Base-by-base conservation (phyloP, 352 stramenopile species). In the Plasmopara muralis region DNA sequence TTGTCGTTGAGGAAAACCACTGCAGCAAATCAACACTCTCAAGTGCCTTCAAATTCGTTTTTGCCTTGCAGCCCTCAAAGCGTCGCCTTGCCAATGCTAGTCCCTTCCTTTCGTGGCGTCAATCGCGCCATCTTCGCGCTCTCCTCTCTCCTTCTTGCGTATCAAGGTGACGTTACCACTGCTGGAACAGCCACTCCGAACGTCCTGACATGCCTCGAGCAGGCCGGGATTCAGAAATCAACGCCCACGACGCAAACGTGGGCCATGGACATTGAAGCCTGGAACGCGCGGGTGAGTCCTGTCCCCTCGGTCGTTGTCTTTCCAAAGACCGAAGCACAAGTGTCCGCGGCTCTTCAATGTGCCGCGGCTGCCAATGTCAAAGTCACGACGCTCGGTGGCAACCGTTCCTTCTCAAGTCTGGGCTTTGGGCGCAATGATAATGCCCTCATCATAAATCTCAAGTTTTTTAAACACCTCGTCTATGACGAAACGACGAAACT, bases 281-380 rank as follows among this genome's bases (percentile, higher is more conserved):
- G 42, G 42, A 47, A 47, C 42, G 33, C 42, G 42, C 42, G 42
- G 18, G 18, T 47, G 42, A 47, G n/a, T 31, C 42, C 42, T 5
- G 13, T 47, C 3, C 42, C 42, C 15, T 5, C 20, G 9, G 42
- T 31, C 16, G 42, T 47, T 8, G 42, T 31, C 8, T 47, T 47
- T 31, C 42, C 42, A 16, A 47, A 47, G 42, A 47, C 42, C 8
- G 42, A 47, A n/a, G n/a, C 14, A 10, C n/a, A 47, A 31, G 42
- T 47, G 9, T 37, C 42, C 10, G 42, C 42, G n/a, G 42, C 42
- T 5, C 25, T 47, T 14, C 15, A 35, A n/a, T 47, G 42, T n/a
- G 42, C 42, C 25, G 42, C 42, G 33, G 29, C n/a, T 35, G 42
- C 42, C 12, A 20, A 20, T 10, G 42, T 47, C 25, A 47, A 47